Conservation (phyloP, 331 rosid species). For the Telfairia occidentalis region DNA sequence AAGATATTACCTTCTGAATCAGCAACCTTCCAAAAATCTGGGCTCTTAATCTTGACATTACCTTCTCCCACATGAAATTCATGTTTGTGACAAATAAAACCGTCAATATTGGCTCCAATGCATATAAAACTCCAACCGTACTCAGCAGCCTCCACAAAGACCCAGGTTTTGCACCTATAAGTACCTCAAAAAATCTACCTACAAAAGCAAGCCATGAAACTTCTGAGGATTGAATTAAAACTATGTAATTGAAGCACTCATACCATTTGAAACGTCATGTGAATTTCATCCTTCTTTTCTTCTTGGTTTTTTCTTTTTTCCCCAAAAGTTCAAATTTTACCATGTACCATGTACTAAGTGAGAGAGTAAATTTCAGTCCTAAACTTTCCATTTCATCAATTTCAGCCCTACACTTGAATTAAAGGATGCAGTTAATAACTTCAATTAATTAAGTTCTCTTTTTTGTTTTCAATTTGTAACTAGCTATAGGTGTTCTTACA, state of each 20-base stretch:
- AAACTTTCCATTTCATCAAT: too few species aligned
- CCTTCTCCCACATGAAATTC: conserved; percentile 86
- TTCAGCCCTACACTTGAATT: too few species aligned
- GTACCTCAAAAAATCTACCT: conserved; percentile 83
- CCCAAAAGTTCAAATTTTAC: background rate
- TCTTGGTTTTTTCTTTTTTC: background rate
- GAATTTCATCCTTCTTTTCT: background rate
- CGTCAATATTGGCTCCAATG: conserved; percentile 81
- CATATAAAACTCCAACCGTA: conserved; percentile 69
- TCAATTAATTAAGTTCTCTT: background rate
- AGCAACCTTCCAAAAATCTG: conserved; percentile 77
- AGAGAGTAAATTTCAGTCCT: background rate
- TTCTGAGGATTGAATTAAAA: background rate
- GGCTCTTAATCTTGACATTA: conserved; percentile 81
- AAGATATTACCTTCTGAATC: conserved; percentile 64
- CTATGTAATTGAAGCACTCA: background rate
- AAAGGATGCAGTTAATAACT: background rate
- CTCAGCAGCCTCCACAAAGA: conserved; percentile 78
- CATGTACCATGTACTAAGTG: background rate
- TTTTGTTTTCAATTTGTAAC: too few species aligned
- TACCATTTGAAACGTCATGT: background rate
- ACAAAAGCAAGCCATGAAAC: conserved; percentile 4
- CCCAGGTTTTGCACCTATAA: conserved; percentile 72
- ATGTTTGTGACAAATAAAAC: conserved; percentile 66
- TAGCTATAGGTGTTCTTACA: background rate